Evolutionary conservation across 352 stramenopile genomes (phyloP).

Genomic region (Pythium biforme): DNA sequence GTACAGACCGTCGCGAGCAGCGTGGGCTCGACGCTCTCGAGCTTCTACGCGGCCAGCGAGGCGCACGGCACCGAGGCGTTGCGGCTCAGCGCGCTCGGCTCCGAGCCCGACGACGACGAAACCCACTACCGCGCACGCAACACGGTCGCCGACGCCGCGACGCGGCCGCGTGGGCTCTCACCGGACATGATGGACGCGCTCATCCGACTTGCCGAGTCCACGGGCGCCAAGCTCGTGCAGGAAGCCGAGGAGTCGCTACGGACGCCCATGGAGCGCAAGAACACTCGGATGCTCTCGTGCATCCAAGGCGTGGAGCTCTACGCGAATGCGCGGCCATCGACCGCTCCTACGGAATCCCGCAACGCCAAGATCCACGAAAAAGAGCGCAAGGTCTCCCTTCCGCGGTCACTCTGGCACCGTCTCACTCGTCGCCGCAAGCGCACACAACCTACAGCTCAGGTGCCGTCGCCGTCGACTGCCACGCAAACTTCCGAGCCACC

Average conservation of each 20-base stretch:
- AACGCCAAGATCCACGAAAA: not conserved
- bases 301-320: constrained; percentile 7
- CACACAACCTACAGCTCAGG: not conserved
- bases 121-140: not conserved
- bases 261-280: constrained; percentile 7
- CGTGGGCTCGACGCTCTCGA: constrained; percentile 9
- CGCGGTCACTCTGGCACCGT: constrained; percentile 15
- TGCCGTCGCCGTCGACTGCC: not conserved
- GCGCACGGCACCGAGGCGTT: not conserved
- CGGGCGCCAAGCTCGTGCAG: constrained; percentile 7
- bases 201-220: constrained; percentile 10
- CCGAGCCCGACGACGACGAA: not conserved
- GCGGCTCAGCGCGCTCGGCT: not conserved
- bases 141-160: constrained; percentile 12
- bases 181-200: constrained; percentile 20
- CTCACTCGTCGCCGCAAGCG: constrained; percentile 3
- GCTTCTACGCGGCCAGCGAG: not conserved
- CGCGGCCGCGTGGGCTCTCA: constrained; percentile 14
- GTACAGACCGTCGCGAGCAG: constrained; percentile 2
- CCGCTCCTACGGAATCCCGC: not conserved
- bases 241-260: constrained; percentile 11
- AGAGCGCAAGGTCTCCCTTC: constrained; percentile 3
- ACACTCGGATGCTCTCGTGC: constrained; percentile 3
- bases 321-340: constrained; percentile 1
- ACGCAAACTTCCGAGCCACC: not conserved